phyloP scores from a whole-genome alignment of 2,329 filamentous ascomycete species.

The Metarhizium album region DNA sequence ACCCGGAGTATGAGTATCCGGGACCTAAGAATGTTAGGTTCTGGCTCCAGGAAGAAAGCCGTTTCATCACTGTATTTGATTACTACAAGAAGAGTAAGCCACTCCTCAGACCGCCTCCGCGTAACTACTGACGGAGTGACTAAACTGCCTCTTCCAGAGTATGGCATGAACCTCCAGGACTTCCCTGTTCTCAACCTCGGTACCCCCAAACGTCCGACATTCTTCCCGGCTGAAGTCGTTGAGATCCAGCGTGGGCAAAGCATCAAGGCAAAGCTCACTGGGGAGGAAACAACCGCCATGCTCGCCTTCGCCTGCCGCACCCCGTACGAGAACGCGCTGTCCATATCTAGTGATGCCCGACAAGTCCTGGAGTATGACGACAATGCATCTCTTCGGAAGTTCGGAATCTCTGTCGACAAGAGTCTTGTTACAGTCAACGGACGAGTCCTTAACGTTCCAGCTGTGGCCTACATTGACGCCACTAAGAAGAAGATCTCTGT shows the following conservation, averaged over 20 bases:
- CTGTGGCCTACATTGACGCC: slow-evolving; percentile 42
- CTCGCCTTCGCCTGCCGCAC: slow-evolving; percentile 59
- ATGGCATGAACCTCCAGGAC: slow-evolving; percentile 22
- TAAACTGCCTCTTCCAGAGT: slow-evolving; percentile 19
- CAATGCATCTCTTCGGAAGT: slow-evolving; percentile 35
- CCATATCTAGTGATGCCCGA: slow-evolving; percentile 49
- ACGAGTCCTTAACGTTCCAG: slow-evolving; percentile 53
- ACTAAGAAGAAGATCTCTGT: slow-evolving; percentile 15
- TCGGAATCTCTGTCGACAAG: slow-evolving; percentile 52
- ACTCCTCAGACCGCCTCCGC: not conserved
- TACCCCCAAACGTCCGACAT: slow-evolving; percentile 42
- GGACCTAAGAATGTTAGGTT: slow-evolving; percentile 24
- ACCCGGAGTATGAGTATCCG: slow-evolving; percentile 15
- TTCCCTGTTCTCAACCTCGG: slow-evolving; percentile 60
- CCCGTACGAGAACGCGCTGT: slow-evolving; percentile 55
- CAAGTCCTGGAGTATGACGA: slow-evolving; percentile 46
- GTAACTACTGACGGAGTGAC: not conserved
- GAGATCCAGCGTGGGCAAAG: slow-evolving; percentile 53
- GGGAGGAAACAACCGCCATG: slow-evolving; percentile 56
- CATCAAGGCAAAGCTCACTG: slow-evolving; percentile 46
- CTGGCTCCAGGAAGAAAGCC: slow-evolving; percentile 16
- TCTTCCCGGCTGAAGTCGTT: slow-evolving; percentile 58
- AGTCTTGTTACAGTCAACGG: slow-evolving; percentile 61
- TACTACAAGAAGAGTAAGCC: slow-evolving; percentile 34
- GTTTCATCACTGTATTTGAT: slow-evolving; percentile 28